Conservation (phyloP, 768 basidiomycete genomes). For the Xanthoconium stramineum region DNA sequence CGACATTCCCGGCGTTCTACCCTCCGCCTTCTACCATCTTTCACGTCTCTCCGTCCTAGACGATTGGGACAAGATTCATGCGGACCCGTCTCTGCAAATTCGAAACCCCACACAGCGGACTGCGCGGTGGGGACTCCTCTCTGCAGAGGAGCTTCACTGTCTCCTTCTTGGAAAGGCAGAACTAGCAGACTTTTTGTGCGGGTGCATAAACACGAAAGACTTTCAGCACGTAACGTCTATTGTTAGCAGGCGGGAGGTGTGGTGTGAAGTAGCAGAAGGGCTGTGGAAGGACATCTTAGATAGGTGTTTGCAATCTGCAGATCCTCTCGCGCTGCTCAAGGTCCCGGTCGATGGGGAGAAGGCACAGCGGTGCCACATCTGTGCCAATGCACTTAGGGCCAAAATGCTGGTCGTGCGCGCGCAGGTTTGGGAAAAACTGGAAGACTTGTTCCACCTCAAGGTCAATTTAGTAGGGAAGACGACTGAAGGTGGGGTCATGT, state of each 20-base stretch:
- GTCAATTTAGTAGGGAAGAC: too few relatives aligned
- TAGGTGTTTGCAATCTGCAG: background rate
- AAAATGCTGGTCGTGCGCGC: background rate
- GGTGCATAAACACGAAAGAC: background rate
- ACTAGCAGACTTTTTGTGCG: background rate
- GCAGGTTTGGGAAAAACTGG: slow-evolving; percentile 4
- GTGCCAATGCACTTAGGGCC: background rate
- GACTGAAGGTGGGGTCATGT: too few relatives aligned
- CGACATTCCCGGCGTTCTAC: slow-evolving; percentile 39
- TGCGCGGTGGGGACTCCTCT: slow-evolving; percentile 25
- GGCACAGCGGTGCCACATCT: background rate
- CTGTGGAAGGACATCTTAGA: background rate
- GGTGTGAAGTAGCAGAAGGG: background rate
- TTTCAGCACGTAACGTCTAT: background rate
- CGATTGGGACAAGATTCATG: slow-evolving; percentile 14
- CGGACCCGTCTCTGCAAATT: background rate
- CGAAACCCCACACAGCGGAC: slow-evolving; percentile 7
- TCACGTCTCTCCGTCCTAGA: slow-evolving; percentile 25
- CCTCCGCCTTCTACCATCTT: slow-evolving; percentile 50
- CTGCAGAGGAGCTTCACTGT: slow-evolving; percentile 14
- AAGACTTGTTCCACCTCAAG: slow-evolving; percentile 7
- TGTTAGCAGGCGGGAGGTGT: too few relatives aligned
- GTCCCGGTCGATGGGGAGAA: background rate
- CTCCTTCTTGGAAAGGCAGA: slow-evolving; percentile 15
- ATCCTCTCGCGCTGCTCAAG: slow-evolving; percentile 7